Evolutionary conservation across 352 stramenopile species (phyloP).

Genomic region (Thraustotheca clavata): DNA sequence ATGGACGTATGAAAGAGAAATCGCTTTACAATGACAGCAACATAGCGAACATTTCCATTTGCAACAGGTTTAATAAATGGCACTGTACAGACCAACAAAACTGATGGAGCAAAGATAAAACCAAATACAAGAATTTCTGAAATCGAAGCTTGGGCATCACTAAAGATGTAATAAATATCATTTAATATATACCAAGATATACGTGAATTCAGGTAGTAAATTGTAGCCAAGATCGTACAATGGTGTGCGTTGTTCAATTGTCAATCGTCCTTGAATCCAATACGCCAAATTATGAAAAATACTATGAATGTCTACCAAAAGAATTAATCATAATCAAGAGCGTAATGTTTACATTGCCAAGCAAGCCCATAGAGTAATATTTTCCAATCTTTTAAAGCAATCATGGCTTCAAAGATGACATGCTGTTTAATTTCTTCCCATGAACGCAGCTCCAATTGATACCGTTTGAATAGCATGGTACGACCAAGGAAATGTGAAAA

Average conservation of each 20-base stretch:
- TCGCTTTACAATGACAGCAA: slow-evolving; percentile 75
- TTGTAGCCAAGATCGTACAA: slow-evolving; percentile 71
- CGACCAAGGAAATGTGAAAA: not conserved
- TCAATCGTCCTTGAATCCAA: slow-evolving; percentile 71
- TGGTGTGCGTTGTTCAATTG: slow-evolving; percentile 52
- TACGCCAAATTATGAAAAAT: slow-evolving; percentile 84
- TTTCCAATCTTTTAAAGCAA: slow-evolving; percentile 11
- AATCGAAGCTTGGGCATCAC: slow-evolving; percentile 30
- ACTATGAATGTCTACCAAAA: slow-evolving; percentile 47
- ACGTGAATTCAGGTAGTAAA: slow-evolving; percentile 62
- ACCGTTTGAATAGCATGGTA: not conserved
- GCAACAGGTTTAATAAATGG: slow-evolving; percentile 38
- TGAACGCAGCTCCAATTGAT: not conserved
- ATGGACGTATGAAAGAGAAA: slow-evolving; percentile 73
- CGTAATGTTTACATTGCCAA: slow-evolving; percentile 13
- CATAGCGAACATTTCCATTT: slow-evolving; percentile 54
- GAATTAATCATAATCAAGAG: not conserved
- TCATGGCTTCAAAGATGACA: slow-evolving; percentile 11
- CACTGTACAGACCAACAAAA: slow-evolving; percentile 56
- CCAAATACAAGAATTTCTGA: slow-evolving; percentile 79
- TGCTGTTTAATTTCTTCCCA: slow-evolving; percentile 12
- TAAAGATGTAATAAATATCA: slow-evolving; percentile 1
- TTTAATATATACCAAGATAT: slow-evolving; percentile 5
- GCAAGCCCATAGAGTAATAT: not conserved
- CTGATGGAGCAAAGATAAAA: slow-evolving; percentile 55